Evolutionary conservation across 306 rosid genomes (phyloP).

Genomic region (Rosa rugosa): DNA sequence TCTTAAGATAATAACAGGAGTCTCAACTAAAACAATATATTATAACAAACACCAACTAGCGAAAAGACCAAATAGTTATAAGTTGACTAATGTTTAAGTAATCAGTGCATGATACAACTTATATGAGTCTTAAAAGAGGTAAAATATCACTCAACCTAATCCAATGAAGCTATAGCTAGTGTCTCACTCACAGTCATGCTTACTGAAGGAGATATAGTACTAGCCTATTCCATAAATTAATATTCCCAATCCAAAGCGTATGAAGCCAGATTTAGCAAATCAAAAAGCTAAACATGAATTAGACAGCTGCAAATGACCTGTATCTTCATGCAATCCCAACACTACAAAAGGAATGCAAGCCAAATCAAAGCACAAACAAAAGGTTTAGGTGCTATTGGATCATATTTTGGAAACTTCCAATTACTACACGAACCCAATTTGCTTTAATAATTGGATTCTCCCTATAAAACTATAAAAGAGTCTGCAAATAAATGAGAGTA

Average conservation of each 20-base stretch:
- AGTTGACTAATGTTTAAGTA: not conserved
- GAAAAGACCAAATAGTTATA: not conserved
- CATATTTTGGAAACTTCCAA: conserved; percentile 12
- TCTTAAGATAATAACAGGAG: no score
- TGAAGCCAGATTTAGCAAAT: conserved; percentile 23
- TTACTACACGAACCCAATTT: not conserved
- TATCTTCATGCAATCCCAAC: conserved; percentile 2
- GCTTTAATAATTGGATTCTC: conserved; percentile 26
- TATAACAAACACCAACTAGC: no score
- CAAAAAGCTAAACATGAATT: conserved; percentile 9
- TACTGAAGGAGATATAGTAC: not conserved
- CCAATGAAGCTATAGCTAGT: not conserved
- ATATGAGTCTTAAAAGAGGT: not conserved
- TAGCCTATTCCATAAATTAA: not conserved
- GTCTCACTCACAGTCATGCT: not conserved
- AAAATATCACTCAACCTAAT: not conserved
- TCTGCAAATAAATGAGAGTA: not conserved
- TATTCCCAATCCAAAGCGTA: conserved; percentile 21
- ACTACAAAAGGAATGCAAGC: conserved; percentile 1
- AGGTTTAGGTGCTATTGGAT: not conserved
- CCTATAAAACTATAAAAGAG: not conserved
- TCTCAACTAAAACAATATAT: no score
- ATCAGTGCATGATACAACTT: not conserved
- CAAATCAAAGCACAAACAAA: not conserved
- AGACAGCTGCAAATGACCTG: conserved; percentile 23